Percentiles rank a stretch among this genome's conserved stretches.
Evolutionary conservation across 2,329 filamentous ascomycete genomes (phyloP).

Genomic region (Byssoonygena ceratinophila): DNA sequence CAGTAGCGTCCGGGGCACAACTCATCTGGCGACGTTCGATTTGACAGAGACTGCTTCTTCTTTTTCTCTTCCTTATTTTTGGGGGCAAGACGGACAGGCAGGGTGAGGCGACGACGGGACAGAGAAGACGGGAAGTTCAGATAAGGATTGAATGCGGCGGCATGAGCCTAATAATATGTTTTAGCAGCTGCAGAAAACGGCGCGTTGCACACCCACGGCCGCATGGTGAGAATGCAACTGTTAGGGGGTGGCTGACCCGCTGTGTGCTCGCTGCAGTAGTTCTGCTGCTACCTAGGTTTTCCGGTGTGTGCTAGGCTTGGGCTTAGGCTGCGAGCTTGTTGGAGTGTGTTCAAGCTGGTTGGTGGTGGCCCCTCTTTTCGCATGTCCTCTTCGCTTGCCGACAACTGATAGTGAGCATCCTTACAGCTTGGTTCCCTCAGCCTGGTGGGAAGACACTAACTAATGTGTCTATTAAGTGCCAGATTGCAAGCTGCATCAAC

Average conservation of each 20-base stretch:
- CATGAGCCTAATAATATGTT: conserved; percentile 16
- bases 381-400: background rate
- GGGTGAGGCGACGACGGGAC: conserved; percentile 14
- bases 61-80: too few species aligned
- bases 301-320: conserved; percentile 2
- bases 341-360: background rate
- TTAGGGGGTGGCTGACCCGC: conserved; percentile 14
- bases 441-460: too few species aligned
- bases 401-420: background rate
- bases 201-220: conserved; percentile 4
- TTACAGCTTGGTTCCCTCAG: too few species aligned
- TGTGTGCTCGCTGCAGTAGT: conserved; percentile 8
- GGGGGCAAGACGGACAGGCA: too few species aligned
- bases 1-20: background rate
- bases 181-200: conserved; percentile 13
- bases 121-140: conserved; percentile 13
- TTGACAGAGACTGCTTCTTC: background rate
- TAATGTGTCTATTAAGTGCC: too few species aligned
- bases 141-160: conserved; percentile 14
- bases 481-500: too few species aligned
- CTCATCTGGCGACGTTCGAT: background rate
- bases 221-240: conserved; percentile 10
- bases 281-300: background rate
- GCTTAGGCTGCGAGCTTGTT: too few species aligned
- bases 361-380: conserved; percentile 4